Base-by-base conservation (phyloP, 352 stramenopile species). In the Globisporangium paddicum region DNA sequence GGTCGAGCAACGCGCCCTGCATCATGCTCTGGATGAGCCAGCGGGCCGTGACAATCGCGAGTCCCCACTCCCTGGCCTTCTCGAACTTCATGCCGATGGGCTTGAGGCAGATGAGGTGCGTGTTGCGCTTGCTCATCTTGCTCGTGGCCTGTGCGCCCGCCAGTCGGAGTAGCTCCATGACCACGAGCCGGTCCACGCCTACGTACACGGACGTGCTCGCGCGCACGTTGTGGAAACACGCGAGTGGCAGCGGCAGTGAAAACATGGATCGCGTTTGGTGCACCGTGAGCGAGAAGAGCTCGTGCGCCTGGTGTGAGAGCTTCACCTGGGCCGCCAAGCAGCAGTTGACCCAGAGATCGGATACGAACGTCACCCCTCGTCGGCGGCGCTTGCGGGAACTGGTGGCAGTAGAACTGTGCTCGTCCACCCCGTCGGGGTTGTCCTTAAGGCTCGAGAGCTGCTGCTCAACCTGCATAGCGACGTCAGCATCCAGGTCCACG, bases 311-410 rank as follows among this genome's bases (percentile, higher is more conserved):
- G 40, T 75, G 75, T 3, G 77, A 75, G 5, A 87, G 61, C 55
- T 79, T 73, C 11, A 62, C 69, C 11, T 70, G 52, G 8, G 68
- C 71, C 10, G 69, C 62, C 16, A 92, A 71, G 26, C 76, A 89
- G 70, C 82, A 92, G 23, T 72, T 75, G 0, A 92, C 66, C 82
- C 82, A 92, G 46, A 92, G 44, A 60, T 92, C 82, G 25, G 79
- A 87, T 34, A 90, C 77, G 35, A 87, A 67, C 40, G 74, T 80
- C 44, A 82, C 37, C 28, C 3, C 28, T 8, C 38, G 19, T 23
- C 71, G 69, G 16, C 62, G 47, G 52, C 70, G 69, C n/a, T n/a
- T 34, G 32, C 65, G 62, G 7, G 57, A 32, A n/a, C 42, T 55
- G 4, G 48, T 16, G 25, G 37, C n/a, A 19, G 48, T 58, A 11